These are phyloP conservation scores for Salix purpurea DNA, from an alignment of 345 rosid genomes.

Conservation along the genomic window DNA sequence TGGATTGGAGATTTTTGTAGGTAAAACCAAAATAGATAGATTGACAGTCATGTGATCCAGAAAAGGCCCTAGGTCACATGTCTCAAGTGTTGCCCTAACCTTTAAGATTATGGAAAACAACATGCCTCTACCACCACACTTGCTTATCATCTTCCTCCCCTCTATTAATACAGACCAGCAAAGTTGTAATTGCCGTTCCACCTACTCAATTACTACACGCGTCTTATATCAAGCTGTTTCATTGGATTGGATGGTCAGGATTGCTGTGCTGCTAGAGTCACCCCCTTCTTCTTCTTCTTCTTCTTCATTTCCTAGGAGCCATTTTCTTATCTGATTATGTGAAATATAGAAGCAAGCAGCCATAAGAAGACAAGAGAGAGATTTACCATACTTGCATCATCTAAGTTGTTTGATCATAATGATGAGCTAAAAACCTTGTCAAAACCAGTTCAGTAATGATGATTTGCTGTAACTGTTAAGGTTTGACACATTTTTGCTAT, in stretches of 20 bases:
- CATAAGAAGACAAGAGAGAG: neutral
- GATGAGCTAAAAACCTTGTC: neutral
- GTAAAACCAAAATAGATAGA: constrained; percentile 15
- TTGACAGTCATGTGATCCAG: constrained; percentile 16
- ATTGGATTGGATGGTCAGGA: neutral
- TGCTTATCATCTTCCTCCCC: neutral
- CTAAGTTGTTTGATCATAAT: neutral
- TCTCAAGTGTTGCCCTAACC: neutral
- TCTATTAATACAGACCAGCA: neutral
- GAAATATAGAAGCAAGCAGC: neutral
- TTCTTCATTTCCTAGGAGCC: neutral
- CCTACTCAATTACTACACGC: neutral
- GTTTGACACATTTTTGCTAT: no score
- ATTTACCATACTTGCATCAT: neutral
- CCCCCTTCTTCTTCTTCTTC: neutral
- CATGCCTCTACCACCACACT: neutral
- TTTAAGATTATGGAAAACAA: neutral
- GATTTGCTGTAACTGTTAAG: neutral
- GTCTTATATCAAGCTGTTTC: neutral
- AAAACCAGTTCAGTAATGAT: neutral
- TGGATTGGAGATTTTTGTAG: neutral
- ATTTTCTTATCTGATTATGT: neutral
- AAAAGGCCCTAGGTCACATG: constrained; percentile 14
- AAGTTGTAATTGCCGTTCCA: neutral
- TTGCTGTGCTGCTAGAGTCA: neutral